Evolutionary conservation across 2,329 filamentous ascomycete genomes (phyloP), one percentile per base, ranked within the genome.

Genomic region (Ilyonectria destructans): DNA sequence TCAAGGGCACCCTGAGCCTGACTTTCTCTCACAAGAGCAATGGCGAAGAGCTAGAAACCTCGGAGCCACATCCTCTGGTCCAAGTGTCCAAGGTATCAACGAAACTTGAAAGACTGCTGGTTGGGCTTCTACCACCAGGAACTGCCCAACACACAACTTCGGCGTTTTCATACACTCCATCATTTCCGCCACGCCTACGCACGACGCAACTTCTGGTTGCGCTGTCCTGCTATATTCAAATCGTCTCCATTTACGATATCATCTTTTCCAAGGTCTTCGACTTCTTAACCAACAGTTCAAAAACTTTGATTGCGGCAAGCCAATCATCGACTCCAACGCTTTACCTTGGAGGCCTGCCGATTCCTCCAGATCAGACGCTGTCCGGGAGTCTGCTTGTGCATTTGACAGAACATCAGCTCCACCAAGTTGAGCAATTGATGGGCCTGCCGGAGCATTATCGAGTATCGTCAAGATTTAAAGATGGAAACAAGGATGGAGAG

Each of bases 181-280:
- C 51, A 13, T 52, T 46, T 31, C 35, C 59, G 2, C 56, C 62
- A 1, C 29, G 62, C 2, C 45, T 65, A 52, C 62, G 62, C 45
- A 65, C 56, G 29, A 59, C 62, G 1, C 62, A 65, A 21, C 62
- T 65, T 1, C 62, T 65, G 2, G 58, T 65, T 59, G 55, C 62
- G 6, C 46, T 65, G 12, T 65, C 62, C 45, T 65, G 62, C 45
- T 65, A 65, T 15, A 59, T 65, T 19, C 55, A 65, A 29, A 65
- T 65, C 58, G 62, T 65, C 43, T 65, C 62, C 19, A 65, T 65
- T 37, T 65, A 62, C 43, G 59, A 51, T 10, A 62, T 57, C 21
- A 62, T 62, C 17, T 62, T 62, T 17, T 62, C 59, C 40, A 62
- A 62, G 35, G 59, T 62, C 1, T 35, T 62, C 19, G 59, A 62